phyloP scores from a whole-genome alignment of 2,329 filamentous ascomycete genomes.

The Colletotrichum tabaci region DNA sequence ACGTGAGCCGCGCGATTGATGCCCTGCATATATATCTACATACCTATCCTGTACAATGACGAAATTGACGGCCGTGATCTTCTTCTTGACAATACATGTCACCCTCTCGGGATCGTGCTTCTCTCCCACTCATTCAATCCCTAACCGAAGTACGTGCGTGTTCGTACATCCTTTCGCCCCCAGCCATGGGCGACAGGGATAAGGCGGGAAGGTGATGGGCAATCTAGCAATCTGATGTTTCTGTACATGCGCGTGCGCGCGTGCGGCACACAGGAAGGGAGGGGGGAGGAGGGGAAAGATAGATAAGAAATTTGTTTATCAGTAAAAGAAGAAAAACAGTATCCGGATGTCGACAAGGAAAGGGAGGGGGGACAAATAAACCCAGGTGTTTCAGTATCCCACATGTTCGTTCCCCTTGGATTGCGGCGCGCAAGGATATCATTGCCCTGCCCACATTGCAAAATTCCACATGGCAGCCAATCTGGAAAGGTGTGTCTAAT shows the following conservation, averaged over 20 bases:
- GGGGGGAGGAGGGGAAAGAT: neutral
- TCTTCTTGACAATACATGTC: neutral
- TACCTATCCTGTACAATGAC: neutral
- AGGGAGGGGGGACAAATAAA: neutral
- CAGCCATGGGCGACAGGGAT: neutral
- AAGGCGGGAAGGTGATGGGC: neutral
- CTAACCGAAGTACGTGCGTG: no score
- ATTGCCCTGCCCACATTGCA: slow-evolving; percentile 1
- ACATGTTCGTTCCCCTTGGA: neutral
- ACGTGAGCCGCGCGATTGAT: neutral
- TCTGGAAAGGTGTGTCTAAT: neutral
- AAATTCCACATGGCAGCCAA: slow-evolving; percentile 4
- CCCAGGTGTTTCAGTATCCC: neutral
- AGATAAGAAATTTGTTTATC: neutral
- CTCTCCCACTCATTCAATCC: no score
- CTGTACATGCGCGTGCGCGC: neutral
- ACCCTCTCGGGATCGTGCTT: neutral
- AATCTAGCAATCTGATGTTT: slow-evolving; percentile 2
- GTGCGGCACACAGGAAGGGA: neutral
- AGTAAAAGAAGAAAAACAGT: neutral
- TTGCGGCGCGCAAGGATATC: no score
- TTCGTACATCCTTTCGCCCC: no score
- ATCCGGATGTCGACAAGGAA: neutral
- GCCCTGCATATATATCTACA: neutral
- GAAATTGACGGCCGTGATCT: neutral